Evolutionary conservation across 192 early-diverging fungal genomes (phyloP).

Genomic region (Coemansia sp.): DNA sequence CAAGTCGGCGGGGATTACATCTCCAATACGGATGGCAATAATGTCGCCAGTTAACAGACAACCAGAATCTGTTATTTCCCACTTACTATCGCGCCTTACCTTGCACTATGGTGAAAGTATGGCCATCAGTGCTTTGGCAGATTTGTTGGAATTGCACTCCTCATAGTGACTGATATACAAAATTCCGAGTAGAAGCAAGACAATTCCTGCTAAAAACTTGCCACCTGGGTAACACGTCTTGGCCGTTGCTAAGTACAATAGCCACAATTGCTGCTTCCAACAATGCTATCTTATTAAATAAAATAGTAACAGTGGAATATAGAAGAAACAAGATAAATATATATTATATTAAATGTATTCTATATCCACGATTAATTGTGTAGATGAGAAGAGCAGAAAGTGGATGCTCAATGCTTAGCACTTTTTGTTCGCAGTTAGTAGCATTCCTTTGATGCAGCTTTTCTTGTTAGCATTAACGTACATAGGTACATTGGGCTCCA

Average conservation of each 20-base stretch:
- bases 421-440: not conserved
- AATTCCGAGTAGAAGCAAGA: constrained; percentile 77
- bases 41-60: constrained; percentile 88
- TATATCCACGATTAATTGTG: not conserved
- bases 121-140: constrained; percentile 91
- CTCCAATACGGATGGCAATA: constrained; percentile 80
- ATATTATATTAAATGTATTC: not conserved
- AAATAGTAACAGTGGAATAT: not conserved
- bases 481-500: too few species aligned
- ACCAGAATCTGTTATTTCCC: constrained; percentile 72
- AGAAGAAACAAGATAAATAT: not conserved
- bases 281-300: not conserved
- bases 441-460: not conserved
- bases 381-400: not conserved
- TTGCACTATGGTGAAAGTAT: constrained; percentile 84
- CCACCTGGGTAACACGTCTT: constrained; percentile 70
- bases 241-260: constrained; percentile 70
- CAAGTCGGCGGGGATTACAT: constrained; percentile 85
- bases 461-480: too few species aligned
- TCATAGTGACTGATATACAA: constrained; percentile 84
- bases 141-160: constrained; percentile 85
- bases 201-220: constrained; percentile 79
- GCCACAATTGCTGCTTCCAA: constrained; percentile 76
- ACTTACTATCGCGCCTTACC: constrained; percentile 81
- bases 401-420: not conserved